These are phyloP conservation scores for Emericellopsis terricola DNA, from an alignment of 495 filamentous ascomycete genomes.

Conservation along the genomic window DNA sequence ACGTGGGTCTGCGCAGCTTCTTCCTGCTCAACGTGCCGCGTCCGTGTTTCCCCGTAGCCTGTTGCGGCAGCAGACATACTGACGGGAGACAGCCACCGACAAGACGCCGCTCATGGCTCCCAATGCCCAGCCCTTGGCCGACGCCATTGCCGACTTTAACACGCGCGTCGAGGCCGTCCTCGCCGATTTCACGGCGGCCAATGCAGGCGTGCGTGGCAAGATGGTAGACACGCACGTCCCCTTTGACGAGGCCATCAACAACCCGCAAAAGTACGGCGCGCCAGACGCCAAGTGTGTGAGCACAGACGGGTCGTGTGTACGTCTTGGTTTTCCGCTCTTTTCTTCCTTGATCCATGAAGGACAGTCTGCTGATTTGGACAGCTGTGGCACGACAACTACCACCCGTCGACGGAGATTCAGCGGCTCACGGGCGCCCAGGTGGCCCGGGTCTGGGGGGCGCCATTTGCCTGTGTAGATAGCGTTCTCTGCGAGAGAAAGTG, in stretches of 20 bases:
- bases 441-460: constrained; percentile 5
- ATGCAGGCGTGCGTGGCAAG: constrained; percentile 11
- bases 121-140: background rate
- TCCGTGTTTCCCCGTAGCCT: no score
- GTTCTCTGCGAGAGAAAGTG: background rate
- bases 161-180: constrained; percentile 7
- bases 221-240: constrained; percentile 20
- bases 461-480: background rate
- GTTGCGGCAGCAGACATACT: no score
- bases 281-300: constrained; percentile 25
- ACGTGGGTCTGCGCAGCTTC: constrained; percentile 53
- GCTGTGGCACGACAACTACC: constrained; percentile 28
- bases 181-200: constrained; percentile 10
- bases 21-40: constrained; percentile 57
- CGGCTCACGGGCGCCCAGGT: constrained; percentile 19
- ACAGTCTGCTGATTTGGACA: no score
- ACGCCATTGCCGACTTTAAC: constrained; percentile 22
- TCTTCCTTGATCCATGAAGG: no score
- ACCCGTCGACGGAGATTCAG: constrained; percentile 23
- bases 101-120: constrained; percentile 35
- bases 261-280: constrained; percentile 23
- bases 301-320: constrained; percentile 21
- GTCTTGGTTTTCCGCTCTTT: no score
- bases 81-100: constrained; percentile 40
- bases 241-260: constrained; percentile 21